phyloP scores from a whole-genome alignment of 768 basidiomycete species.

The Pulveroboletus sp. region DNA sequence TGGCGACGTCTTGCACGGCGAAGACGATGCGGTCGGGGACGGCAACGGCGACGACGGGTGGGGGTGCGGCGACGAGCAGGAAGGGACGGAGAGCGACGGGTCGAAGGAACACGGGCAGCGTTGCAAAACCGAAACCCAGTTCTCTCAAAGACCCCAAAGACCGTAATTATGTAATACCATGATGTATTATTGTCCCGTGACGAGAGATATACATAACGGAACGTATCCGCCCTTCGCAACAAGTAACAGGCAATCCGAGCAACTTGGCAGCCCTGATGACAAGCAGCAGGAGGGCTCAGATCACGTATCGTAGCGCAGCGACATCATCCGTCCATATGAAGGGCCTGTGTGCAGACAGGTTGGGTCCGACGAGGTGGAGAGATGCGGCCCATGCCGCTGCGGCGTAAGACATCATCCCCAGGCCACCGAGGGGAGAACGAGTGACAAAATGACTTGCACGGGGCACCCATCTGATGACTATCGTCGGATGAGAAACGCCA shows the following conservation, averaged over 20 bases:
- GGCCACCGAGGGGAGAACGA: too few relatives aligned
- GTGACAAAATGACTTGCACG: too few relatives aligned
- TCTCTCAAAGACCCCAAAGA: slow-evolving; percentile 33
- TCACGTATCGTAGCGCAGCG: neutral
- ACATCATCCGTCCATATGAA: slow-evolving; percentile 1
- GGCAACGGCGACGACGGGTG: slow-evolving; percentile 19
- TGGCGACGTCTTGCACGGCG: slow-evolving; percentile 21
- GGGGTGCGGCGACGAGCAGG: slow-evolving; percentile 25
- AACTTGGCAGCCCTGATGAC: neutral
- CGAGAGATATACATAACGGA: neutral
- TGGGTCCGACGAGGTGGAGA: too few relatives aligned
- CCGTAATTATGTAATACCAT: slow-evolving; percentile 19
- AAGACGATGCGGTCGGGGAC: slow-evolving; percentile 20
- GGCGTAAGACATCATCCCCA: too few relatives aligned
- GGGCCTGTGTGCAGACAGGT: neutral
- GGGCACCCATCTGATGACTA: neutral
- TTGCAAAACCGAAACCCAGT: slow-evolving; percentile 33
- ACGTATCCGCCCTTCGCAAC: neutral
- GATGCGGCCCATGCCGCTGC: too few relatives aligned
- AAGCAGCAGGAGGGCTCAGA: too few relatives aligned
- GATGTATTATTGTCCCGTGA: too few relatives aligned
- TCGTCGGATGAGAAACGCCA: slow-evolving; percentile 1
- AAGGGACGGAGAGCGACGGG: slow-evolving; percentile 30
- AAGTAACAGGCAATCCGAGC: neutral
- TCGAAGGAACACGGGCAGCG: slow-evolving; percentile 27